Base-by-base conservation (phyloP, 2,329 filamentous ascomycete species). In the Sclerotinia borealis region DNA sequence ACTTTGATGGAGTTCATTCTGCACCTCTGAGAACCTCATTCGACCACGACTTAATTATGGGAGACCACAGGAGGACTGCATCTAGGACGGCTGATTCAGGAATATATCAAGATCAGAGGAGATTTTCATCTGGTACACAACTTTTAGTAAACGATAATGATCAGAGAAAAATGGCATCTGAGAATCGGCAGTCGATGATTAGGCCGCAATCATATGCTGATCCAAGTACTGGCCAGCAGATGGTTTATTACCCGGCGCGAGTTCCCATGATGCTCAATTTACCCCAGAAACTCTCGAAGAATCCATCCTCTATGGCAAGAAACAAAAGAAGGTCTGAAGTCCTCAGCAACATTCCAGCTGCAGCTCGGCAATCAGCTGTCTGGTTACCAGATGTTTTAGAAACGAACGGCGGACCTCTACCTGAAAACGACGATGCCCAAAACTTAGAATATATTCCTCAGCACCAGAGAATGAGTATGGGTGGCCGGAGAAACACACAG, bases 221-320 rank as follows among this genome's bases (percentile, higher is more conserved):
- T 71, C 85, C 85, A 1, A 79, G 82, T 31, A 88, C 88, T 1
- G 88, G 86, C 5, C 86, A 93, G 68, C 81, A 87, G 69, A 96
- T 98, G 91, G 85, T 96, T 11, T 98, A 89, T 76, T 99, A 99
- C 75, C 95, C 95, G 17, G 95, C 95, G 3, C 93, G 92, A 1
- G 95, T 99, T 3, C 95, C 95, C 3, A 88, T 90, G 66, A 93
- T 96, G 87, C 82, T 99, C 63, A 98, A 96, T 71, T 79, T 99
- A 15, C 95, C 95, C 0, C 92, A 92, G 50, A 90, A 92, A 70
- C 79, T 98, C 58, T 96, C 93, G 1, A 90, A 88, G 70, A 83
- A 86, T 59, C 86, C 89, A 10, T 84, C 88, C 60, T 78, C 84
- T 3, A 77, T 81, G 11, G 81, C 86, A 6, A 83, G 87, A 62